Conservation (phyloP, 2,329 filamentous ascomycete genomes). For the Cladorrhinum sp. region DNA sequence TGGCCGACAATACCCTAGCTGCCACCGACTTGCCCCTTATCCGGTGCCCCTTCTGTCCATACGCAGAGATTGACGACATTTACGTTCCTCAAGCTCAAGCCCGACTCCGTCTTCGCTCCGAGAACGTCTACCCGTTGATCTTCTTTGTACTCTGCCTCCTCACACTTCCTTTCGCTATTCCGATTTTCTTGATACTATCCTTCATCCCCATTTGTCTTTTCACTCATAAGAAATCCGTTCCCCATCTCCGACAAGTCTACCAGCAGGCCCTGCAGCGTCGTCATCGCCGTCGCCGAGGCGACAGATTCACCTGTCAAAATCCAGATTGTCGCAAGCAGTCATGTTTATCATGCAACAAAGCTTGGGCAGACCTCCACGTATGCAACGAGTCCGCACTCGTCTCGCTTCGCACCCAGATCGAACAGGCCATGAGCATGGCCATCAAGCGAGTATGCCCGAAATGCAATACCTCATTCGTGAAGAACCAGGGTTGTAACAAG, state of each 20-base stretch:
- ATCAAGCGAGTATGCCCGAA: constrained; percentile 93
- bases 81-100: constrained; percentile 56
- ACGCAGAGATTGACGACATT: constrained; percentile 81
- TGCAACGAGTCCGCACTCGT: constrained; percentile 83
- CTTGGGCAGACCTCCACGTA: constrained; percentile 83
- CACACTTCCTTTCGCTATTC: constrained; percentile 47
- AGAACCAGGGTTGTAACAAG: constrained; percentile 93
- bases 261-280: constrained; percentile 62
- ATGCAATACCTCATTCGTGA: constrained; percentile 90
- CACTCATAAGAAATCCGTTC: constrained; percentile 42
- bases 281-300: constrained; percentile 66
- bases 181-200: constrained; percentile 29
- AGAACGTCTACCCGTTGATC: constrained; percentile 46
- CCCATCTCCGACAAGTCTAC: constrained; percentile 44
- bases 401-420: constrained; percentile 82
- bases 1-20: constrained; percentile 72
- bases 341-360: constrained; percentile 77
- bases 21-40: constrained; percentile 73
- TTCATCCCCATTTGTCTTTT: constrained; percentile 36
- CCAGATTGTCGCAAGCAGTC: constrained; percentile 66
- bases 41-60: constrained; percentile 85
- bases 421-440: constrained; percentile 88
- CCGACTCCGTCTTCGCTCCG: constrained; percentile 54
- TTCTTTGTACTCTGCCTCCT: constrained; percentile 53
- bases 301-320: constrained; percentile 74